Evolutionary conservation across 768 basidiomycete species (phyloP).

Genomic region (Suillus plorans): DNA sequence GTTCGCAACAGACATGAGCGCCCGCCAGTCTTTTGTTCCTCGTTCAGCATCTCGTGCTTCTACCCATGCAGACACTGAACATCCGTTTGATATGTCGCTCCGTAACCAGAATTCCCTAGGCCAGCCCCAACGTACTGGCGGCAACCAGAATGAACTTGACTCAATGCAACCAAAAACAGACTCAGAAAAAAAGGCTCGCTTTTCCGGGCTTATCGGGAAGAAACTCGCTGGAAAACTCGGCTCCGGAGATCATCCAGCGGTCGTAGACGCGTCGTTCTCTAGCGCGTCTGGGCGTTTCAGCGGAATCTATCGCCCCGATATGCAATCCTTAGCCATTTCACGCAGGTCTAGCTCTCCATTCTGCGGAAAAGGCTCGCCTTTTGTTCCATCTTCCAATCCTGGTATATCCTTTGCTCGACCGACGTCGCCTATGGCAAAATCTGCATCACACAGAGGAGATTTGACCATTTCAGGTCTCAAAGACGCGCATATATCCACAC

Average conservation of each 20-base stretch:
- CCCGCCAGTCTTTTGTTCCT: constrained; percentile 3
- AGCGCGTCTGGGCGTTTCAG: neutral
- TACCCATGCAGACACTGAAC: neutral
- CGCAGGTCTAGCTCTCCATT: neutral
- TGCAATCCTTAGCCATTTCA: neutral
- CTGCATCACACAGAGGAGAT: neutral
- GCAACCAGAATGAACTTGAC: neutral
- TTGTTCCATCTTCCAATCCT: neutral
- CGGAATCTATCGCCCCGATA: neutral
- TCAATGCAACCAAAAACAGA: neutral
- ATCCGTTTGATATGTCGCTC: neutral
- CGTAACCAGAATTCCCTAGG: neutral
- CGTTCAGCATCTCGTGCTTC: constrained; percentile 6
- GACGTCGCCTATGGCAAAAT: neutral
- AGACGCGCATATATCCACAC: constrained; percentile 5
- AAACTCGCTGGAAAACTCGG: neutral
- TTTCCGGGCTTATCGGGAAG: neutral
- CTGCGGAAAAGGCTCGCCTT: neutral
- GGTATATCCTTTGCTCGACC: neutral
- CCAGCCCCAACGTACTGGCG: neutral
- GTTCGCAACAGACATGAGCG: neutral
- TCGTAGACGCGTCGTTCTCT: neutral
- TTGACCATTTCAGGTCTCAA: neutral
- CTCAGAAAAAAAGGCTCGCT: neutral
- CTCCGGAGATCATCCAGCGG: neutral